These are phyloP conservation scores for Vittaforma corneae DNA, from an alignment of 371 early-diverging fungal species.

Conservation along the genomic window DNA sequence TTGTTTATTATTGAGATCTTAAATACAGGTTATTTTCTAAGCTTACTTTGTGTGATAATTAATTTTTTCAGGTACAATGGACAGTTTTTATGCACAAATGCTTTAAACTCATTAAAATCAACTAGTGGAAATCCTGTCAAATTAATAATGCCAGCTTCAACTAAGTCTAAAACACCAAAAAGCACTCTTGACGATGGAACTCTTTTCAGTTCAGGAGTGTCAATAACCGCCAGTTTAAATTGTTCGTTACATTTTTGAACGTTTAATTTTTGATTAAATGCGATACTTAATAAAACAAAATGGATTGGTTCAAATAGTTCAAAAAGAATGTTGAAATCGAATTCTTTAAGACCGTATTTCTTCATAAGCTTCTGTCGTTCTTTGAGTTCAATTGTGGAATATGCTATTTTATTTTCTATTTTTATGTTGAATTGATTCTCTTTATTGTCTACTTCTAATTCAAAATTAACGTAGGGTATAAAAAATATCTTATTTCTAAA, in stretches of 20 bases:
- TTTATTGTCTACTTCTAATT: neutral
- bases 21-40: neutral
- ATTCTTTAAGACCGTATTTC: constrained; percentile 26
- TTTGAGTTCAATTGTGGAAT: neutral
- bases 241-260: constrained; percentile 8
- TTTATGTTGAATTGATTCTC: neutral
- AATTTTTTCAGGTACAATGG: constrained; percentile 23
- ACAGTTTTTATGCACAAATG: constrained; percentile 11
- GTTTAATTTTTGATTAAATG: constrained; percentile 15
- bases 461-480: constrained; percentile 11
- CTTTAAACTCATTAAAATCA: constrained; percentile 23
- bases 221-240: constrained; percentile 28
- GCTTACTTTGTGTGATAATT: neutral
- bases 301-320: constrained; percentile 35
- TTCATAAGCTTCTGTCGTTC: neutral
- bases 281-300: constrained; percentile 21
- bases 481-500: constrained; percentile 37
- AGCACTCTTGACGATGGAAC: constrained; percentile 3
- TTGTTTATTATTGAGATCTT: too few relatives aligned
- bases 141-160: constrained; percentile 36
- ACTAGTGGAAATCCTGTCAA: constrained; percentile 26
- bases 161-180: constrained; percentile 20
- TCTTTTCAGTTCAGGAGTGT: constrained; percentile 31
- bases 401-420: neutral
- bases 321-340: constrained; percentile 17